phyloP scores from a whole-genome alignment of 2,329 filamentous ascomycete species.

The Nemania bipapillata region DNA sequence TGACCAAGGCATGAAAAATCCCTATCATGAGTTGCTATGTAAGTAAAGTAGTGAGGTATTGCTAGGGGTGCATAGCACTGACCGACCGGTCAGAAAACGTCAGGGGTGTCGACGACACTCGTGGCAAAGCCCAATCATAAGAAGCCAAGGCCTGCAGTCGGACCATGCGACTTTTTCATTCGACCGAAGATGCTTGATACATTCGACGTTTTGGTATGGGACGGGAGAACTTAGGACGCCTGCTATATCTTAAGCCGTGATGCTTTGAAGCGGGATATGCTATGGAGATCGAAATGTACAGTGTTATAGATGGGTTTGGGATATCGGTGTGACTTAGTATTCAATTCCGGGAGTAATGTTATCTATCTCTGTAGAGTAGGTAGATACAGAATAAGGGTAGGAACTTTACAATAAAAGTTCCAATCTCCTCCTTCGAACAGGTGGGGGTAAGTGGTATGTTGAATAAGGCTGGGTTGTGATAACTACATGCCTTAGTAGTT shows the following conservation, averaged over 20 bases:
- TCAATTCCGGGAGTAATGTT: too few species aligned
- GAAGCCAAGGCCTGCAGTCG: constrained; percentile 35
- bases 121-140: constrained; percentile 23
- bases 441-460: neutral
- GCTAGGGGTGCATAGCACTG: constrained; percentile 22
- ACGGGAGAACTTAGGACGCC: constrained; percentile 9
- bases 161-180: constrained; percentile 28
- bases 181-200: constrained; percentile 32
- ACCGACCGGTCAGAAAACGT: constrained; percentile 38
- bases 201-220: constrained; percentile 30
- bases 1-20: constrained; percentile 7
- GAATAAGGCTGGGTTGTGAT: neutral
- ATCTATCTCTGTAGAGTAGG: too few species aligned
- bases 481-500: neutral
- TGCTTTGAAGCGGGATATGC: neutral
- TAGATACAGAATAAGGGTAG: neutral
- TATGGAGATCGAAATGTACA: neutral
- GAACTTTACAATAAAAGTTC: too few species aligned
- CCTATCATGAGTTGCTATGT: constrained; percentile 3
- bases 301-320: neutral
- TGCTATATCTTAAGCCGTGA: neutral
- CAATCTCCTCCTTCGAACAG: too few species aligned
- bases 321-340: too few species aligned
- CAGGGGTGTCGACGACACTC: constrained; percentile 26
- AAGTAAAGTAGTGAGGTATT: neutral